Evolutionary conservation across 2,329 filamentous ascomycete species (phyloP).

Genomic region (Truncatella angustata): DNA sequence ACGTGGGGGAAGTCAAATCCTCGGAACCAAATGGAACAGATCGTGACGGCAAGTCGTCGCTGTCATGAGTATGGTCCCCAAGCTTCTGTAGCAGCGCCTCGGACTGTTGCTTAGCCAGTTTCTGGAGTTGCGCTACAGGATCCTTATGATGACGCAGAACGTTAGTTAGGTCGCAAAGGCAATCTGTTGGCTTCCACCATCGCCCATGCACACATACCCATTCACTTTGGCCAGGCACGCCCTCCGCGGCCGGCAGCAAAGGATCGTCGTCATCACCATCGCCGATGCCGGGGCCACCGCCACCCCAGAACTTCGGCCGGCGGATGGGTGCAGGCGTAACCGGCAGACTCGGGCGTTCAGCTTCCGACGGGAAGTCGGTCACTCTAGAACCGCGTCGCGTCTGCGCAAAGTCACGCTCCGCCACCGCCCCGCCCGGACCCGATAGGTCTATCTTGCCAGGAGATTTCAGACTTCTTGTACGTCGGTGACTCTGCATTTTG

Average conservation of each 20-base stretch:
- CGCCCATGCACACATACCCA: constrained; percentile 80
- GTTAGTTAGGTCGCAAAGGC: constrained; percentile 57
- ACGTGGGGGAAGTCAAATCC: constrained; percentile 41
- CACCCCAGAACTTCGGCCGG: constrained; percentile 66
- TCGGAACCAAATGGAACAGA: constrained; percentile 54
- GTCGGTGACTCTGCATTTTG: constrained; percentile 62
- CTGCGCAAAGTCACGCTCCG: constrained; percentile 20
- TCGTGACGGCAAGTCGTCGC: constrained; percentile 46
- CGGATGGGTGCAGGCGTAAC: constrained; percentile 84
- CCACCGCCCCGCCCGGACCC: constrained; percentile 30
- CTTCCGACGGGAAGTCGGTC: constrained; percentile 82
- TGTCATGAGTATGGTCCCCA: constrained; percentile 28
- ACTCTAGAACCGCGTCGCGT: constrained; percentile 60
- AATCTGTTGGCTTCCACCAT: constrained; percentile 48
- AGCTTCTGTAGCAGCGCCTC: constrained; percentile 58
- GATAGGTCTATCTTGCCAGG: constrained; percentile 23
- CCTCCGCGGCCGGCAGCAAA: constrained; percentile 71
- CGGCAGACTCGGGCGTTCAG: constrained; percentile 82
- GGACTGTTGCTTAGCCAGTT: constrained; percentile 65
- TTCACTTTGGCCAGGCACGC: constrained; percentile 82
- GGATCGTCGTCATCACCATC: constrained; percentile 53
- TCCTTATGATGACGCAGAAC: constrained; percentile 56
- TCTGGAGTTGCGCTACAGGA: constrained; percentile 66
- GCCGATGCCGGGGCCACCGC: constrained; percentile 35
- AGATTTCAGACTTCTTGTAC: constrained; percentile 31